Evolutionary conservation across 371 early-diverging fungal genomes (phyloP), one percentile per base, ranked within the genome.

Genomic region (Actinomortierella ambigua): DNA sequence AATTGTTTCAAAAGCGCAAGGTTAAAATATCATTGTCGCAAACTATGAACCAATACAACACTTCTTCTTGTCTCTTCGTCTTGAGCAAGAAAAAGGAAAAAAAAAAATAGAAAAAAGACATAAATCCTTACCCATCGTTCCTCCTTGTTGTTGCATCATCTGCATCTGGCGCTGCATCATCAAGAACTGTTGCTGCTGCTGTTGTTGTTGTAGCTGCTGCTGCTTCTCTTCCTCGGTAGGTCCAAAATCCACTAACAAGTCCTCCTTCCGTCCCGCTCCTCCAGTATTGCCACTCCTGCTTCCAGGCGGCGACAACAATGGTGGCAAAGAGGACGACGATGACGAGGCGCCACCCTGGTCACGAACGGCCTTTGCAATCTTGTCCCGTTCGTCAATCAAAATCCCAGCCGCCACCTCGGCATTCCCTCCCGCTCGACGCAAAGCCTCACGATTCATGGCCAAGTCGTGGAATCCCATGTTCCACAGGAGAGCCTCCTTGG

Each of bases 401-500:
- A 86, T 64, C 13, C 75, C 79, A 2, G 79, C 76, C 6, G 87
- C 87, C 18, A 86, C 84, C 17, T 85, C 83, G 5, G 80, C 57
- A 59, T 86, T 86, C 13, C 87, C 87, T 23, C 84, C 87, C 6
- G 84, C 77, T 50, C 87, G 83, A 28, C 83, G 82, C 28, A 86
- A 76, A 6, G 82, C 83, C 40, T 86, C 84, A 27, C 71, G 69
- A 59, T 81, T 83, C 40, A 63, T 34, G 0, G 66, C 68, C 52
- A 68, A 61, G 57, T 86, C 81, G 7, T 77, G 69, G 52, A 77
- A 85, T 26, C 87, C 87, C 69, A 85, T 58, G 50, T 71, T 81
- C 58, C 77, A 66, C 27, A 85, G 60, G 29, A 81, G 75, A 9
- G 69, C 55, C 46, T 77, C 77, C 55, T 63, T 69, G 27, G 58